A percentile compares a stretch with the other conserved stretches of the same genome.
Evolutionary conservation across 768 basidiomycete species (phyloP).

Genomic region (Royoungia palumana): DNA sequence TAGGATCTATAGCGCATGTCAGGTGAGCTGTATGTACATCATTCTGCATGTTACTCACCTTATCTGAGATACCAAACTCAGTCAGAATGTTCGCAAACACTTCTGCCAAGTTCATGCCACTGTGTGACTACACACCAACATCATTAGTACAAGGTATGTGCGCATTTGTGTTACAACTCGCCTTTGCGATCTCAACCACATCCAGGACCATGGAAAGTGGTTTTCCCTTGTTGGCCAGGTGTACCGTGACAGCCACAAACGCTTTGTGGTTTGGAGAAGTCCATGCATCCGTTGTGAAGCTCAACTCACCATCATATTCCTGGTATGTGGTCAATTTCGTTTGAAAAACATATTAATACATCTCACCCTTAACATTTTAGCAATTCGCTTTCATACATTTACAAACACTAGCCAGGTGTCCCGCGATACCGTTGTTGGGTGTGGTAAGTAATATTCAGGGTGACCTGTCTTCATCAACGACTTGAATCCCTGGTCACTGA

Average conservation of each 20-base stretch:
- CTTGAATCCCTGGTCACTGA: not conserved
- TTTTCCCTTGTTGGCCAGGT: no score
- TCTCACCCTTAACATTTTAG: constrained; percentile 5
- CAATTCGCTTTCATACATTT: no score
- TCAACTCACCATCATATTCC: no score
- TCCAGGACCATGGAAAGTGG: constrained; percentile 30
- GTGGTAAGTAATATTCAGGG: not conserved
- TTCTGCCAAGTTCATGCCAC: constrained; percentile 16
- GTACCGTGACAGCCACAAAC: no score
- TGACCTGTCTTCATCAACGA: not conserved
- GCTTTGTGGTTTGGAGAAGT: no score
- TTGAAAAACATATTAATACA: no score
- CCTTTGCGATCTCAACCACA: constrained; percentile 25
- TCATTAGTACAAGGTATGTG: no score
- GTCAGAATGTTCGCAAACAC: constrained; percentile 16
- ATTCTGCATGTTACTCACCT: constrained; percentile 13
- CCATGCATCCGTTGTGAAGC: no score
- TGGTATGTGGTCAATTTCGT: no score
- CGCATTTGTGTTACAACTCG: no score
- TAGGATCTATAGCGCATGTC: constrained; percentile 16
- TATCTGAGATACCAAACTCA: constrained; percentile 27
- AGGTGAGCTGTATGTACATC: not conserved
- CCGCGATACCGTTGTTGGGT: not conserved
- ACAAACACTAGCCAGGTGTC: no score
- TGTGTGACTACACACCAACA: constrained; percentile 4